Evolutionary conservation across 176 grass and related monocot genomes (phyloP).

Genomic region (Musa schizocarpa): DNA sequence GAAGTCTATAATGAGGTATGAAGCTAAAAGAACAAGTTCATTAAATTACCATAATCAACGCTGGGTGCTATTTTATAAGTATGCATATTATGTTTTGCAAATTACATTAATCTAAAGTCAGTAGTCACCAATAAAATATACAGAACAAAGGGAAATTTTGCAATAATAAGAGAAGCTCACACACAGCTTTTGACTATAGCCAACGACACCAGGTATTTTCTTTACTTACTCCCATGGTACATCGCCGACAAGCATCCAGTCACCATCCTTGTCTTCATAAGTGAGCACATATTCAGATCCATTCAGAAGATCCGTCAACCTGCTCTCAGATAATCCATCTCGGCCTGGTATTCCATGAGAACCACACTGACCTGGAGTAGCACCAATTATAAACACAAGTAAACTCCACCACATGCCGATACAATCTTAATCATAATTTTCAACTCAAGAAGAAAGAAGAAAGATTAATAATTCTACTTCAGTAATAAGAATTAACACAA

Average conservation of each 20-base stretch:
- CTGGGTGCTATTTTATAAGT: not conserved
- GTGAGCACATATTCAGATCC: constrained; percentile 65
- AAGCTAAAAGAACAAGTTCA: not conserved
- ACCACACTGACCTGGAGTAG: constrained; percentile 21
- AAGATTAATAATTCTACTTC: not conserved
- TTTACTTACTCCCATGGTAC: constrained; percentile 69
- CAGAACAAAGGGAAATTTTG: not conserved
- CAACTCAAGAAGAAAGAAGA: not conserved
- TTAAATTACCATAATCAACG: not conserved
- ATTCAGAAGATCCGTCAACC: constrained; percentile 28
- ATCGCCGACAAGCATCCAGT: constrained; percentile 83
- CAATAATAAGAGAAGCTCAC: not conserved
- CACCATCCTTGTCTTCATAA: constrained; percentile 79
- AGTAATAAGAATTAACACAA: not conserved
- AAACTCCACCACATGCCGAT: constrained; percentile 13
- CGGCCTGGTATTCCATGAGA: constrained; percentile 29
- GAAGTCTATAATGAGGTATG: not conserved
- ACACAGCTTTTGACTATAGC: not conserved
- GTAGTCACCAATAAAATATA: not conserved
- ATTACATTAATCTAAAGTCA: not conserved
- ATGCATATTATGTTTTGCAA: not conserved
- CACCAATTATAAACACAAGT: constrained; percentile 34
- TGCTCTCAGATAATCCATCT: constrained; percentile 41
- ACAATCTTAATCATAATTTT: constrained; percentile 2
- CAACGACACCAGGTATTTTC: not conserved